Conservation (phyloP, 768 basidiomycete species). For the Rhizopogon salebrosus region DNA sequence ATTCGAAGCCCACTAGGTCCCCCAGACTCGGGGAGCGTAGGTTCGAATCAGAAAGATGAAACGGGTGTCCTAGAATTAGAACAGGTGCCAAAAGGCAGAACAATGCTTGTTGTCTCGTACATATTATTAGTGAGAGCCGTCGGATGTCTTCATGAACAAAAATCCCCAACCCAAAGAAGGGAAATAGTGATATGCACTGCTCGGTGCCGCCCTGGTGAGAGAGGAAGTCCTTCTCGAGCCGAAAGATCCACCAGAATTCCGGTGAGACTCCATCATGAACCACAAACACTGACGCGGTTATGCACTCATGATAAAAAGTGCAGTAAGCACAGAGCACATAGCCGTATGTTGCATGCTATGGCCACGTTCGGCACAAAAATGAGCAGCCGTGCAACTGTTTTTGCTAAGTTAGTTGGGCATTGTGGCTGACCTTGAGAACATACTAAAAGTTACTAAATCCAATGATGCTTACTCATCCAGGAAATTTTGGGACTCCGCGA, state of each 20-base stretch:
- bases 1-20: neutral
- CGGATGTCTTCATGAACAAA: neutral
- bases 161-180: neutral
- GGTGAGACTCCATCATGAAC: neutral
- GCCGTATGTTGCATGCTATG: neutral
- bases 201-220: neutral
- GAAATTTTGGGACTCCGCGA: conserved; percentile 14
- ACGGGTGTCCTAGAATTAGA: neutral
- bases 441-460: neutral
- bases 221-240: neutral
- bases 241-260: neutral
- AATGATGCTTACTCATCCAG: conserved; percentile 1
- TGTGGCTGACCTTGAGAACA: neutral
- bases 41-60: neutral
- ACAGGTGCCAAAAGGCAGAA: neutral
- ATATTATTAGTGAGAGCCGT: neutral
- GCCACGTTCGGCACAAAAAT: no score
- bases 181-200: neutral
- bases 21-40: no score
- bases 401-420: neutral
- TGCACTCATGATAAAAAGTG: neutral
- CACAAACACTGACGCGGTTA: neutral
- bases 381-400: neutral
- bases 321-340: neutral
- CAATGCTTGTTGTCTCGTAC: neutral